Base-by-base conservation (phyloP, 768 basidiomycete genomes). In the Epithele typhae region DNA sequence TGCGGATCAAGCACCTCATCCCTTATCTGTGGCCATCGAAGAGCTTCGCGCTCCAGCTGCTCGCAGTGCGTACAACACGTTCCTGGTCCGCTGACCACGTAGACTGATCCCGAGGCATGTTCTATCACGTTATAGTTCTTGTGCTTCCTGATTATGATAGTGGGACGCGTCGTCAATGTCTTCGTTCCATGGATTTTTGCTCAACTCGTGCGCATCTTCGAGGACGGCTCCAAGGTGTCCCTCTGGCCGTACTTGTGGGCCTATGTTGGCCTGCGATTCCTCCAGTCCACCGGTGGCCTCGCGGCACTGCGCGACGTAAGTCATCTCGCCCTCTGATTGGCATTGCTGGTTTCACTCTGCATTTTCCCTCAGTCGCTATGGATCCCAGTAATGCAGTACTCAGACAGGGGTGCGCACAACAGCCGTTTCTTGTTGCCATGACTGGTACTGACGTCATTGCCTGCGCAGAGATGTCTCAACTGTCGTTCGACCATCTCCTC, bases 321-420 rank as follows among this genome's bases (percentile, higher is more conserved):
- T 58, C 0, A 32, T 36, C 8, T 8, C 8, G 27, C 8, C 7
- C 27, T 7, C 27, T 30, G 27, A 7, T 30, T 30, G 8, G 14
- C 27, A 30, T 30, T 30, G 27, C 14, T 30, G 7, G 27, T 30
- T 30, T 7, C 14, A 30, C 14, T 30, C 8, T 7, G 7, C 27
- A 7, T 14, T 30, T 30, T 43, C 12, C 32, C n/a, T 39, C 9
- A 85, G 80, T 69, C 77, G 24, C 71, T 92, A 3, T 94, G 91
- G 87, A 77, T 84, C 2, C 89, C 92, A 1, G 86, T 98, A 35
- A 87, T 92, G 78, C 90, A 92, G 65, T 88, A 82, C 62, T 89
- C 87, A 0, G 90, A 94, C 60, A 69, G 84, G 57, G 78, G 79
- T 77, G 52, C 48, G 68, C 36, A 3, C 45, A 42, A 35, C 17